Base-by-base conservation (phyloP, 2,329 filamentous ascomycete species). In the Scorias spongiosa region DNA sequence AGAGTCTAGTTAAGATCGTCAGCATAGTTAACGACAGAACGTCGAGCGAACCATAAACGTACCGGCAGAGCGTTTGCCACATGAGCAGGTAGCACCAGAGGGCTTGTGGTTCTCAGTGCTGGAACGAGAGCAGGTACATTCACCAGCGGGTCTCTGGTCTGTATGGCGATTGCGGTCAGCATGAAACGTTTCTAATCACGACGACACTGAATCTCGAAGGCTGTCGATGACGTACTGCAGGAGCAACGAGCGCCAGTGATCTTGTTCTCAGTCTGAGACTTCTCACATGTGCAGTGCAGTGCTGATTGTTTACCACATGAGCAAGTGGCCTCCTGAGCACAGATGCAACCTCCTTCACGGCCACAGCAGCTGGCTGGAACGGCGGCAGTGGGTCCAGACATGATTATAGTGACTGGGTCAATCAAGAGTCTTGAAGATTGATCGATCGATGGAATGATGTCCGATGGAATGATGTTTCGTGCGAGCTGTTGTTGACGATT, bases 261-360 rank as follows among this genome's bases (percentile, higher is more conserved):
- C 36, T 67, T 66, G 71, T 95, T 95, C 72, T 95, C 88, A 12
- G 70, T 65, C 3, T 72, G 51, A 3, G 87, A 75, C 64, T 85
- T 88, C 56, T 77, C 77, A 69, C 89, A 95, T 49, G 71, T 82
- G 76, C 89, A 96, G 62, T 88, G 73, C 41, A 94, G 77, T 41
- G 89, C 89, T 3, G 79, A 76, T 61, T 91, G 75, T 70, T 94
- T 79, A 59, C 89, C 89, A 63, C 89, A 96, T 12, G 85, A 93
- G 76, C 87, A 94, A 48, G 65, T 76, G 49, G 75, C 55, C 46
- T 58, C 55, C 32, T 52, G 49, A 34, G 58, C 70, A 55, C 76
- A 80, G 56, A 67, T 63, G 54, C 66, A 67, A 50, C 68, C 66
- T 54, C 71, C 56, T 14, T 56, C 67, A 54, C 71, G 71, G 62